Conservation (phyloP, 2,329 filamentous ascomycete species). For the Phaeosphaeria sp. region DNA sequence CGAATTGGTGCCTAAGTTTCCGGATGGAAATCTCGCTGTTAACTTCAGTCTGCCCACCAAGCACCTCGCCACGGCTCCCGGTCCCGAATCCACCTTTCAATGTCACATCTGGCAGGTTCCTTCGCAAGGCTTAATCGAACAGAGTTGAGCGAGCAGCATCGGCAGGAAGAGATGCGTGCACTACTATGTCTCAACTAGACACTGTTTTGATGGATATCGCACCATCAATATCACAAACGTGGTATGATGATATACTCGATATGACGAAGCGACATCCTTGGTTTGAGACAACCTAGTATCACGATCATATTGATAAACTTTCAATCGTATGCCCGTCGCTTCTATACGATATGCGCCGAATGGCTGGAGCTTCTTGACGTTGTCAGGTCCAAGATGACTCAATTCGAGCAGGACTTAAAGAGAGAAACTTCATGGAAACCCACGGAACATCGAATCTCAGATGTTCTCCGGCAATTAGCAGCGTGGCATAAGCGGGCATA, state of each 20-base stretch:
- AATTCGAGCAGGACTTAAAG: not conserved
- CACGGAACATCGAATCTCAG: no score
- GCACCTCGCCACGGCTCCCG: no score
- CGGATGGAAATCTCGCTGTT: no score
- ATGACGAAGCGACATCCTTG: slow-evolving; percentile 21
- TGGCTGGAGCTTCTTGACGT: not conserved
- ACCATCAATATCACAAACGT: slow-evolving; percentile 22
- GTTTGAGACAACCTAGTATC: slow-evolving; percentile 17
- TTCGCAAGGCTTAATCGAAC: no score
- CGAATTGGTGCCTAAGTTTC: no score
- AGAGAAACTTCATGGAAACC: not conserved
- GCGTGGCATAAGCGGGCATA: slow-evolving; percentile 43
- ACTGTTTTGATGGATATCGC: not conserved
- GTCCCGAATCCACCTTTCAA: no score
- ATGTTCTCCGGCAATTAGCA: not conserved
- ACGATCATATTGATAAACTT: slow-evolving; percentile 37
- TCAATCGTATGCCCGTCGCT: not conserved
- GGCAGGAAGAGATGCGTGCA: slow-evolving; percentile 35
- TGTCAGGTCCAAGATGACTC: not conserved
- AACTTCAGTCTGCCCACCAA: no score
- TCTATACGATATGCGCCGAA: not conserved
- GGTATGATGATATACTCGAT: slow-evolving; percentile 40
- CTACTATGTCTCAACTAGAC: not conserved
- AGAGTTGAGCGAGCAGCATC: no score
- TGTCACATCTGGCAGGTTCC: no score